A percentile compares a stretch with the other conserved stretches of the same genome.
phyloP scores from a whole-genome alignment of 2,329 filamentous ascomycete genomes.

The Fusarium citri region DNA sequence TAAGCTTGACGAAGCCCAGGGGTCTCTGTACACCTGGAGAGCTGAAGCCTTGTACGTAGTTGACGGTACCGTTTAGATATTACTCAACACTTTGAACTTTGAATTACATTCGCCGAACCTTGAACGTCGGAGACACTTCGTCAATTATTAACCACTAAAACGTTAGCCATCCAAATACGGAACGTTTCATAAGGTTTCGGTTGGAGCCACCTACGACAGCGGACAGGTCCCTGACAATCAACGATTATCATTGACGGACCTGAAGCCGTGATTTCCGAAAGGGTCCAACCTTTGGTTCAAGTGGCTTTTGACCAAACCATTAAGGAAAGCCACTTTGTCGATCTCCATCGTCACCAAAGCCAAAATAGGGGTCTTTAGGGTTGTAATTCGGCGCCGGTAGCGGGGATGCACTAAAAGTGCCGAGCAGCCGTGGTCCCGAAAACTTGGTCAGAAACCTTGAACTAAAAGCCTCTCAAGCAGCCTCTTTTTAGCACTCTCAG shows the following conservation, averaged over 20 bases:
- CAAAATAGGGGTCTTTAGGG: neutral
- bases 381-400: neutral
- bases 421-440: slow-evolving; percentile 3
- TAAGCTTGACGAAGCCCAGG: neutral
- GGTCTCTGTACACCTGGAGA: neutral
- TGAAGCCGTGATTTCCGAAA: slow-evolving; percentile 1
- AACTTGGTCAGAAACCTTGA: neutral
- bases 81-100: neutral
- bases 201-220: slow-evolving; percentile 1
- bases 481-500: neutral
- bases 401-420: neutral
- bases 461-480: neutral
- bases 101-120: neutral
- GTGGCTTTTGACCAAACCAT: neutral
- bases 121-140: neutral
- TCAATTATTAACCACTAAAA: neutral
- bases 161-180: neutral
- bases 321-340: neutral
- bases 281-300: neutral
- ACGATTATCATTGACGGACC: neutral
- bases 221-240: neutral
- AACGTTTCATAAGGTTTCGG: neutral
- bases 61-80: neutral
- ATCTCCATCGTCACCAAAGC: neutral
- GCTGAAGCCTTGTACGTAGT: neutral